Base-by-base conservation (phyloP, 176 grass and related monocot genomes). In the Elaeis guineensis region DNA sequence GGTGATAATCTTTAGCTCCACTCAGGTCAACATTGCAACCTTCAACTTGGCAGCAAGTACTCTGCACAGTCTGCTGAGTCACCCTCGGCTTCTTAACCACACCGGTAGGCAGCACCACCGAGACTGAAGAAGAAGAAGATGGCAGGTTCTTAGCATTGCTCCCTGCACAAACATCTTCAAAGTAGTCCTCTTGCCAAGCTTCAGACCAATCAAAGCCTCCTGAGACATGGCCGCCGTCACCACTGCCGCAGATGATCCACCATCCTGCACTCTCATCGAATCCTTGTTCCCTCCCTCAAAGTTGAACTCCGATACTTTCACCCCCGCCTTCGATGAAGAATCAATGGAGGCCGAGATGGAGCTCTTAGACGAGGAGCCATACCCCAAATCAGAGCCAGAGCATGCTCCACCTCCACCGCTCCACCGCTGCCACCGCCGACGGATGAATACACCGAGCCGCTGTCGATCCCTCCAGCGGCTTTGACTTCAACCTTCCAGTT, bases 1-100 rank as follows among this genome's bases (percentile, higher is more conserved):
- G 77, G 63, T 98, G 84, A 57, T 98, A 98, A 4, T 92, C 76
- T 80, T 98, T 98, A n/a, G 81, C 93, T 58, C 79, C 69, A 55
- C 73, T 83, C 58, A 98, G 93, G 58, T 92, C 82, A 22, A 73
- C 8, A 8, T 72, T 85, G 76, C 93, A 98, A 48, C 88, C 93
- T 84, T 92, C 84, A n/a, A 92, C 88, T 64, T 98, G 93, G 60
- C 93, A 98, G 12, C 14, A 48, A 25, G 8, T 23, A 21, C 11
- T 54, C n/a, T 62, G 59, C 17, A 18, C 24, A n/a, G 16, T 72
- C 70, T 51, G 58, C 16, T 72, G 50, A 50, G 50, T n/a, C 1
- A 4, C 2, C 50, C 26, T 63, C 3, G 59, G 16, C 50, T 72
- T 72, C 39, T 60, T 70, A 2, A 29, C 21, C 23, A 26, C 28